These are phyloP conservation scores for Cutaneotrichosporon arboriforme DNA, from an alignment of 1,284 basidiomycete genomes.

Conservation along the genomic window DNA sequence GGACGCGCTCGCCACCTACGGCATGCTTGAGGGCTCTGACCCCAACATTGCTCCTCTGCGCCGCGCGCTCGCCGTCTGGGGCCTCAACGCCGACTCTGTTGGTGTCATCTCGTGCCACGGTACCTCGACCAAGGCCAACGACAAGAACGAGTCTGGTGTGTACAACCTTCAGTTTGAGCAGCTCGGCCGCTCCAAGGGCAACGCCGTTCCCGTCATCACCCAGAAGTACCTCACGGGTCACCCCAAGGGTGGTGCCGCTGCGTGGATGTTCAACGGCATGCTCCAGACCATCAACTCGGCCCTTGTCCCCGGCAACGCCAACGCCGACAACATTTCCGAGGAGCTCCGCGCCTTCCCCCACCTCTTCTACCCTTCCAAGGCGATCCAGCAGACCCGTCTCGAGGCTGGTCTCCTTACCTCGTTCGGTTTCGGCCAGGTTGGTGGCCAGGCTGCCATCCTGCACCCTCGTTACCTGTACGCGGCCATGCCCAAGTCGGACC, in stretches of 20 bases:
- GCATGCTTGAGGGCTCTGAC: slow-evolving; percentile 87
- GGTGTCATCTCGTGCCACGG: slow-evolving; percentile 56
- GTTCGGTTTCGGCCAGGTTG: slow-evolving; percentile 99
- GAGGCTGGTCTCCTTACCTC: slow-evolving; percentile 89
- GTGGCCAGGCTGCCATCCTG: slow-evolving; percentile 80
- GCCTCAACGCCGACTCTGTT: slow-evolving; percentile 85
- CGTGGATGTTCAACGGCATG: slow-evolving; percentile 94
- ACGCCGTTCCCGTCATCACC: slow-evolving; percentile 92
- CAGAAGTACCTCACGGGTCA: slow-evolving; percentile 96
- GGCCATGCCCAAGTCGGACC: slow-evolving; percentile 65
- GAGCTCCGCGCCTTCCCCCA: slow-evolving; percentile 83
- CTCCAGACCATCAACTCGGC: slow-evolving; percentile 80
- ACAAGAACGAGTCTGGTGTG: slow-evolving; percentile 95
- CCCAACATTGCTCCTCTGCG: slow-evolving; percentile 82
- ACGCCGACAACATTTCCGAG: slow-evolving; percentile 91
- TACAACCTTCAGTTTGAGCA: slow-evolving; percentile 91
- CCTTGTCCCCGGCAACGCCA: slow-evolving; percentile 93
- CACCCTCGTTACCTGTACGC: slow-evolving; percentile 90
- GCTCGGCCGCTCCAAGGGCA: slow-evolving; percentile 82
- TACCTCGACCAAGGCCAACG: slow-evolving; percentile 94
- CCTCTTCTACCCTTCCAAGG: slow-evolving; percentile 95
- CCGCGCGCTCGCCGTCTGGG: slow-evolving; percentile 93
- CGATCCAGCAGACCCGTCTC: slow-evolving; percentile 88
- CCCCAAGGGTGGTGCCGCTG: slow-evolving; percentile 93
- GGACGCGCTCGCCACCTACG: slow-evolving; percentile 79